A percentile compares a stretch with the other conserved stretches of the same genome.
Conservation (phyloP, 2,329 filamentous ascomycete species). For the Penicillium concentricum region DNA sequence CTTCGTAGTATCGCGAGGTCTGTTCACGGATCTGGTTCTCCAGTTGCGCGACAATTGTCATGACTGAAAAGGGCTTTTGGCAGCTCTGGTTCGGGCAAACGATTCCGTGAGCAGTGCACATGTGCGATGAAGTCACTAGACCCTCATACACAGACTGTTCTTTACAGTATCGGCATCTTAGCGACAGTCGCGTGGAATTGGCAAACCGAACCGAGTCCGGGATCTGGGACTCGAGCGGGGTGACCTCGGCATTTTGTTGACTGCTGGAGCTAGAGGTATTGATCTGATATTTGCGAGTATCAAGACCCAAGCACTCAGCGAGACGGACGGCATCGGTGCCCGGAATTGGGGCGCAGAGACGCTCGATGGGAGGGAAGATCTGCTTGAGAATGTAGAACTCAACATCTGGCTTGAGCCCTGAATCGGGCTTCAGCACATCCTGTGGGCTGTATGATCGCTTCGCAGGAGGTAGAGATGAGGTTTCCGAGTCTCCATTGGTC, state of each 20-base stretch:
- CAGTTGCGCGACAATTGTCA: slow-evolving; percentile 81
- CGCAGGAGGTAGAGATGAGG: slow-evolving; percentile 61
- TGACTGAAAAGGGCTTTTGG: slow-evolving; percentile 60
- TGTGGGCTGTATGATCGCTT: slow-evolving; percentile 87
- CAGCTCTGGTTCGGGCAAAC: slow-evolving; percentile 67
- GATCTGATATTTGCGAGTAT: slow-evolving; percentile 81
- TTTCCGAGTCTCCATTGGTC: slow-evolving; percentile 66
- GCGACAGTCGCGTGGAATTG: slow-evolving; percentile 70
- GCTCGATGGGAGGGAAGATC: slow-evolving; percentile 95
- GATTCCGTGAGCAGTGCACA: slow-evolving; percentile 72
- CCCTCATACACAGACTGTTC: slow-evolving; percentile 72
- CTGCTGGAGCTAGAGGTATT: slow-evolving; percentile 56
- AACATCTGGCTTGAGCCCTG: slow-evolving; percentile 78
- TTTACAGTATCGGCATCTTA: slow-evolving; percentile 82
- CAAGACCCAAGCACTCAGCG: slow-evolving; percentile 89
- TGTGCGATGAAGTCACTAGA: slow-evolving; percentile 57
- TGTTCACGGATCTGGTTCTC: slow-evolving; percentile 78
- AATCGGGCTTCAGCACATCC: slow-evolving; percentile 76
- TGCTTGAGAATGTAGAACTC: slow-evolving; percentile 99
- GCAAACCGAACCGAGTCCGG: slow-evolving; percentile 87
- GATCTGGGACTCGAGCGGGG: slow-evolving; percentile 90
- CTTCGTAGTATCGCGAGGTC: slow-evolving; percentile 85
- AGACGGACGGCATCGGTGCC: slow-evolving; percentile 88
- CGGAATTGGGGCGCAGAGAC: slow-evolving; percentile 91
- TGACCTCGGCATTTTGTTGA: slow-evolving; percentile 67